A percentile compares a stretch with the other conserved stretches of the same genome.
Evolutionary conservation across 139 green algal species (phyloP).

Genomic region (Volvox africanus): DNA sequence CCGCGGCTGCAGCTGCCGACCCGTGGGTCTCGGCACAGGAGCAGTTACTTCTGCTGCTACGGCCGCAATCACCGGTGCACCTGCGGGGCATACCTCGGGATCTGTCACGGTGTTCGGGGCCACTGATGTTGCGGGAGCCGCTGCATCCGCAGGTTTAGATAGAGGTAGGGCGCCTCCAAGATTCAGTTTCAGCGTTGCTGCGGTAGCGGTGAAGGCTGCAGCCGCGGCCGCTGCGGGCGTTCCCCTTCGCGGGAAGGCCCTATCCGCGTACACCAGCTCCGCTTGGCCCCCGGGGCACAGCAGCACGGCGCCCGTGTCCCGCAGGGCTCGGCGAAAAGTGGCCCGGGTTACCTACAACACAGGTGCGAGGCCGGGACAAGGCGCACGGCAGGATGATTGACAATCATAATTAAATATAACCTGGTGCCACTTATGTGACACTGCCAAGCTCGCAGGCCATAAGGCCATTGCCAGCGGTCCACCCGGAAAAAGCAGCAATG

Average conservation of each 20-base stretch:
- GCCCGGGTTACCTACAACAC: slow-evolving; percentile 65
- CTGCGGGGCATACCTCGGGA: background rate
- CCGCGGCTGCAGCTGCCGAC: background rate
- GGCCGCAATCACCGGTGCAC: background rate
- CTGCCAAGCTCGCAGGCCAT: too few relatives aligned
- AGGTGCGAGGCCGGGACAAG: too few relatives aligned
- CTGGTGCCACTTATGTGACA: too few relatives aligned
- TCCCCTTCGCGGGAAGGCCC: background rate
- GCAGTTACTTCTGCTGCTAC: background rate
- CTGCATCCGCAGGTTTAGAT: too few relatives aligned
- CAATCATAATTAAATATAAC: too few relatives aligned
- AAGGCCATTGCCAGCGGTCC: too few relatives aligned
- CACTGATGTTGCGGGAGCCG: background rate
- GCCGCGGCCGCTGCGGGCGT: background rate
- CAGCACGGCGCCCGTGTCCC: slow-evolving; percentile 77
- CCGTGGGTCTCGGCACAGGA: background rate
- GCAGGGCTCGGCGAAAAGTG: slow-evolving; percentile 77
- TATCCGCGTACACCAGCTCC: slow-evolving; percentile 71
- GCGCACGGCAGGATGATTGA: too few relatives aligned
- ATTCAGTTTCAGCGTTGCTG: too few relatives aligned
- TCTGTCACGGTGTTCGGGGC: background rate
- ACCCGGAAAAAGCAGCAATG: too few relatives aligned
- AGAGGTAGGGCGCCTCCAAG: too few relatives aligned
- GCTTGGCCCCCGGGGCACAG: slow-evolving; percentile 89
- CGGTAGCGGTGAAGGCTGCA: background rate